A percentile compares a stretch with the other conserved stretches of the same genome.
phyloP scores from a whole-genome alignment of 2,329 filamentous ascomycete genomes.

The Paraphaeosphaeria sporulosa region DNA sequence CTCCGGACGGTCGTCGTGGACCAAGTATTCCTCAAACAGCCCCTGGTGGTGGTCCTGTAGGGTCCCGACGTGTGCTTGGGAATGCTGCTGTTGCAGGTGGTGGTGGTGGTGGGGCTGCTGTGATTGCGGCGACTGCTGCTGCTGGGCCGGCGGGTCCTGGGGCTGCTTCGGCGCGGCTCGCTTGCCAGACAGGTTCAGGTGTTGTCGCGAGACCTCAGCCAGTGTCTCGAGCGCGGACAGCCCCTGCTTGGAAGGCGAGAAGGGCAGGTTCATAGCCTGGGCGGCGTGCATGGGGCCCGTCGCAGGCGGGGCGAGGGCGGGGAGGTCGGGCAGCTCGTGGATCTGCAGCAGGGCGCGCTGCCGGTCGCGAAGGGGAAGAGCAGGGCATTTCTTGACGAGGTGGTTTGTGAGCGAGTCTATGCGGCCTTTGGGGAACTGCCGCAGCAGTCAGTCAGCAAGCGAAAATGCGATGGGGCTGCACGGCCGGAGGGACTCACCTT shows the following conservation, averaged over 20 bases:
- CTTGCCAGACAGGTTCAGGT: conserved; percentile 64
- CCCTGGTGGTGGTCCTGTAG: conserved; percentile 29
- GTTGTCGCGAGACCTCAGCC: conserved; percentile 83
- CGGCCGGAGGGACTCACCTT: conserved; percentile 53
- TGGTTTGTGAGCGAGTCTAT: conserved; percentile 84
- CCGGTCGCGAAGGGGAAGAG: conserved; percentile 76
- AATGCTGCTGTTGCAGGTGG: conserved; percentile 18
- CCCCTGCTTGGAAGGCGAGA: conserved; percentile 61
- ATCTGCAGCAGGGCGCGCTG: conserved; percentile 77
- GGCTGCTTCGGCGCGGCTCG: conserved; percentile 47
- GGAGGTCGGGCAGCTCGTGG: conserved; percentile 70
- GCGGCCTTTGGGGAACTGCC: conserved; percentile 81
- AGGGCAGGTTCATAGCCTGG: conserved; percentile 51
- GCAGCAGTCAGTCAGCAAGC: conserved; percentile 29
- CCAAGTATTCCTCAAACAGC: conserved; percentile 47
- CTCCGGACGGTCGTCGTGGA: conserved; percentile 48
- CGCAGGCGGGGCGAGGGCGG: conserved; percentile 46
- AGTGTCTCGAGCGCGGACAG: conserved; percentile 87
- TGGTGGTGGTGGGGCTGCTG: conserved; percentile 18
- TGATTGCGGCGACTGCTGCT: conserved; percentile 15
- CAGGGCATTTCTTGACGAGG: conserved; percentile 85
- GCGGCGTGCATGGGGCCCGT: conserved; percentile 31
- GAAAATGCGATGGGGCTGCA: conserved; percentile 22
- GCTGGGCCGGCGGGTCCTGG: conserved; percentile 25
- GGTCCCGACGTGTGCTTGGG: conserved; percentile 19